Evolutionary conservation across 169 alveolate genomes (phyloP).

Genomic region (Toxoplasma gondii): DNA sequence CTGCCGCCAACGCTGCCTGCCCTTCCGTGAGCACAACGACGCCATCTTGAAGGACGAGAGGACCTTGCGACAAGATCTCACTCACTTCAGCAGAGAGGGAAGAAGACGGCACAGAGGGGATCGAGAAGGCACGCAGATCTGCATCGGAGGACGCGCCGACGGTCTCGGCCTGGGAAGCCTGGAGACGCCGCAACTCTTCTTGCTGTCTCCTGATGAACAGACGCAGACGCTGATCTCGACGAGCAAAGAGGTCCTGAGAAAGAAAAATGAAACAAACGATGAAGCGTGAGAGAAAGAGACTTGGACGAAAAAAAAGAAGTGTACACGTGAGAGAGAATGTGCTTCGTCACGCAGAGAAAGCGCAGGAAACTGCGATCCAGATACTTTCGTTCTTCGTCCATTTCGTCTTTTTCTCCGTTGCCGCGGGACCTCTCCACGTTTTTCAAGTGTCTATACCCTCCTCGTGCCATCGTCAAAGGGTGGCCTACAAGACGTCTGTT

Average conservation of each 20-base stretch:
- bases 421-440: background rate
- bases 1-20: conserved; percentile 17
- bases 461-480: too few relatives aligned
- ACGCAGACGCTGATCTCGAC: conserved; percentile 33
- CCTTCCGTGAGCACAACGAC: conserved; percentile 5
- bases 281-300: too few relatives aligned
- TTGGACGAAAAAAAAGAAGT: background rate
- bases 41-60: background rate
- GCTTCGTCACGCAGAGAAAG: background rate
- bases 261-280: background rate
- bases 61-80: background rate
- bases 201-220: conserved; percentile 26
- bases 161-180: background rate
- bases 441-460: too few relatives aligned
- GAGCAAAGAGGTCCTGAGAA: background rate
- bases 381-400: too few relatives aligned
- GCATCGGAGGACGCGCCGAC: background rate
- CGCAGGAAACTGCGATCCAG: too few relatives aligned
- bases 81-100: background rate
- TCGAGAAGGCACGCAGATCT: background rate
- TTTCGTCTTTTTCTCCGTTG: too few relatives aligned
- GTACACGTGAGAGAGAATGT: background rate
- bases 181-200: background rate
- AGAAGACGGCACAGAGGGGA: background rate
- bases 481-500: background rate